These are phyloP conservation scores for Paecilomyces variotii DNA, from an alignment of 2,329 filamentous ascomycete species.

Conservation along the genomic window DNA sequence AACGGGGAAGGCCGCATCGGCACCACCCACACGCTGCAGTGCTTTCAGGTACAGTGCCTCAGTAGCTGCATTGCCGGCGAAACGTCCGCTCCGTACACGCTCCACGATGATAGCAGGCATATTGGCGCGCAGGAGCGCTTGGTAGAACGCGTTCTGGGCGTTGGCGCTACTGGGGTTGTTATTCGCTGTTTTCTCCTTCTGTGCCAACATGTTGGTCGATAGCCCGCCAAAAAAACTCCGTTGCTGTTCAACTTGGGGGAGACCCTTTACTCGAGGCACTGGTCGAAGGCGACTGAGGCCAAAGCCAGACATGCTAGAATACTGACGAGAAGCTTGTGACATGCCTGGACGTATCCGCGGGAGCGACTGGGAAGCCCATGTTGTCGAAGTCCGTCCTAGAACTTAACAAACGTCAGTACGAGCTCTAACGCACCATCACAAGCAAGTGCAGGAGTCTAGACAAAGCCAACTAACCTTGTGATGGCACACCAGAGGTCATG, in stretches of 20 bases:
- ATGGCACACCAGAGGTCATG: conserved; percentile 11
- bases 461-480: conserved; percentile 5
- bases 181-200: conserved; percentile 85
- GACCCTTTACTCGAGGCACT: conserved; percentile 13
- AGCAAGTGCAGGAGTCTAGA: background rate
- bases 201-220: conserved; percentile 59
- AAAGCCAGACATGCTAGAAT: conserved; percentile 25
- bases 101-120: conserved; percentile 91
- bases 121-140: conserved; percentile 79
- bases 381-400: conserved; percentile 6
- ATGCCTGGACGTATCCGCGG: conserved; percentile 8
- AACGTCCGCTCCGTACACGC: conserved; percentile 77
- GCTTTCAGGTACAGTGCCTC: conserved; percentile 74
- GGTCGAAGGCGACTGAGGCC: conserved; percentile 18
- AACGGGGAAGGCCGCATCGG: conserved; percentile 16
- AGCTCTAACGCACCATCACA: background rate
- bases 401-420: background rate
- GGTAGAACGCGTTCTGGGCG: conserved; percentile 89
- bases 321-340: conserved; percentile 17
- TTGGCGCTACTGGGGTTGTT: conserved; percentile 81
- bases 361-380: conserved; percentile 9
- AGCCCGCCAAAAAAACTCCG: conserved; percentile 32
- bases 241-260: conserved; percentile 26
- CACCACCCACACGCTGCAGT: conserved; percentile 52
- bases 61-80: conserved; percentile 69